Conservation (phyloP, 169 alveolate genomes). For the Plasmodium chabaudi region DNA sequence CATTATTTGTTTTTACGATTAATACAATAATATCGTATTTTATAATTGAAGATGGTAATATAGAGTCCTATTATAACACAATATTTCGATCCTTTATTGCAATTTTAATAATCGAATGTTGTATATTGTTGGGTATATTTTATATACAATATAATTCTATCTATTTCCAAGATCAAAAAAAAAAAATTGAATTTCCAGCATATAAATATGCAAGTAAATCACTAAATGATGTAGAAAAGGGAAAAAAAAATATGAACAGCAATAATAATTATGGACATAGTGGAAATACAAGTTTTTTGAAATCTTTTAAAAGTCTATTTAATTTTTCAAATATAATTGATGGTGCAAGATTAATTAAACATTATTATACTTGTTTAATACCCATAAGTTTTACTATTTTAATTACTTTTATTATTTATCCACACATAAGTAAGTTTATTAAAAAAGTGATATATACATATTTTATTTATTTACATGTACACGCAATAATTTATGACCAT, state of each 20-base stretch:
- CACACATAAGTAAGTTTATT: constrained; percentile 39
- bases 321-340: constrained; percentile 36
- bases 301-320: constrained; percentile 10
- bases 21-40: constrained; percentile 40
- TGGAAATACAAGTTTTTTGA: not conserved
- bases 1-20: constrained; percentile 31
- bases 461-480: not conserved
- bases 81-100: constrained; percentile 21
- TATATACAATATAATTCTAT: constrained; percentile 32
- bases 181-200: constrained; percentile 15
- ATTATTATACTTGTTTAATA: constrained; percentile 48
- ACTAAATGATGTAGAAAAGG: constrained; percentile 25
- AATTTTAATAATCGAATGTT: constrained; percentile 2
- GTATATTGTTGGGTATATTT: not conserved
- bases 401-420: constrained; percentile 23
- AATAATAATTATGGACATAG: not conserved
- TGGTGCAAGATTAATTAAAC: constrained; percentile 32
- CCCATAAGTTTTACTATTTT: constrained; percentile 52
- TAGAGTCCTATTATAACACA: constrained; percentile 29
- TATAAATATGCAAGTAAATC: not conserved
- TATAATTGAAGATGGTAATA: constrained; percentile 50
- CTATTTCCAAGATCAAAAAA: constrained; percentile 12
- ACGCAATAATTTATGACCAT: too few relatives aligned
- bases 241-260: not conserved
- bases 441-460: not conserved